Conservation (phyloP, 169 alveolate genomes). For the Amoebophrya sp. region DNA sequence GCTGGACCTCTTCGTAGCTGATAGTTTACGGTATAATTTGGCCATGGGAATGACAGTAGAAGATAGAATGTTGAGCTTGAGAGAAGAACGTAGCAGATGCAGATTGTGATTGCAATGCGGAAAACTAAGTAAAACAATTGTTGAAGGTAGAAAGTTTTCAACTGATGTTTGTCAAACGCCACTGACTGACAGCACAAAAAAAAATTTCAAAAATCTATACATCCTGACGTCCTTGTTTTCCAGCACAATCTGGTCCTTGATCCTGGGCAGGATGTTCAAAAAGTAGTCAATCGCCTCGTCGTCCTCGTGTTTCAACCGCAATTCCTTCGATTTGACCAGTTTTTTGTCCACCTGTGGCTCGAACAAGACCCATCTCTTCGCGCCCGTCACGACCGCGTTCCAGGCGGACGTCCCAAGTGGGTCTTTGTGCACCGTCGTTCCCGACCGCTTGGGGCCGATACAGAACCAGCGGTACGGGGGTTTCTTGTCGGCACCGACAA, state of each 20-base stretch:
- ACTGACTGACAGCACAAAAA: no score
- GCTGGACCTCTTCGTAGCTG: constrained; percentile 46
- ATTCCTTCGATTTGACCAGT: constrained; percentile 56
- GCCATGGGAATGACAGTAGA: no score
- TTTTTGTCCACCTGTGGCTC: constrained; percentile 42
- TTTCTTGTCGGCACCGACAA: constrained; percentile 49
- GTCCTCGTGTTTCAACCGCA: constrained; percentile 39
- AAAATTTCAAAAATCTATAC: no score
- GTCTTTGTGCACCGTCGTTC: constrained; percentile 67
- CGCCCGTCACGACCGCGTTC: constrained; percentile 65
- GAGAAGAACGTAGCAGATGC: no score
- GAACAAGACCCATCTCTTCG: constrained; percentile 54
- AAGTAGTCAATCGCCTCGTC: constrained; percentile 72
- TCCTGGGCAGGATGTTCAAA: constrained; percentile 58
- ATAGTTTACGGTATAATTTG: no score
- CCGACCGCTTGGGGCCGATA: constrained; percentile 70
- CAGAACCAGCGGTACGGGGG: constrained; percentile 64
- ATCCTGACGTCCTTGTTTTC: not conserved
- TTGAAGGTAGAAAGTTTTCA: no score
- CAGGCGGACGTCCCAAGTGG: constrained; percentile 72
- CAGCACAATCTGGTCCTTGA: constrained; percentile 42
- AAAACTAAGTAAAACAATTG: no score
- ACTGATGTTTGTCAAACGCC: no score
- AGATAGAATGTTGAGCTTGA: no score
- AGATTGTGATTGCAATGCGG: no score